Base-by-base conservation (phyloP, 225 moss, liverwort and hornwort species). In the Thuidium tamariscinum region DNA sequence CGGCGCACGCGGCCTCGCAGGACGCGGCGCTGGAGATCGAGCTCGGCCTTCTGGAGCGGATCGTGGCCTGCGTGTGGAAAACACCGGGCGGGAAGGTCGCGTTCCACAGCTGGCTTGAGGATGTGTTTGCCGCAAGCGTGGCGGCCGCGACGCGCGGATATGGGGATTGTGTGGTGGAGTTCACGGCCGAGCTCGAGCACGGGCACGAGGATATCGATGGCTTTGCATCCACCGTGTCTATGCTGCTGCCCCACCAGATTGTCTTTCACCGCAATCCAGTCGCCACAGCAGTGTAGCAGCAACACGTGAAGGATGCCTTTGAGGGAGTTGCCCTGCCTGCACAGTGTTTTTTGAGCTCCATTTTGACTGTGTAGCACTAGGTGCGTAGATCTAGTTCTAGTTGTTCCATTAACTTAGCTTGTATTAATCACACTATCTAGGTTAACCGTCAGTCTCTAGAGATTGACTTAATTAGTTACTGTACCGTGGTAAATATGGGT, bases 21-120 rank as follows among this genome's bases (percentile, higher is more conserved):
- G 90, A 79, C 26, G 88, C 87, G 18, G 64, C 54, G 11, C 83
- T 97, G 63, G 95, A 97, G 83, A 77, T 97, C 3, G 95, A 94
- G 20, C 84, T 91, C 15, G 79, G 59, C 1, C 89, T 97, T 5
- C 77, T 98, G 64, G 93, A 96, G 74, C 89, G 91, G 48, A 83
- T 98, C 51, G 86, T 95, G 23, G 85, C 93, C 19, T 93, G 84
- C 78, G 94, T 91, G 21, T 98, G 95, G 97, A 91, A 90, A 83
- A 90, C 92, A 18, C 92, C 90, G 6, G 85, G 88, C 16, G 95
- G 95, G 10, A 82, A 64, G 37, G 82, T 82, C 21, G 89, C 59
- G 7, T 94, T 96, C 70, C 74, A 88, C 59, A 21, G 87, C 23
- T 97, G 96, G 96, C 78, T 95, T 16, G 90, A 91, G 25, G 90